Evolutionary conservation across 2,329 filamentous ascomycete species (phyloP).

Genomic region (Hansfordia pulvinata): DNA sequence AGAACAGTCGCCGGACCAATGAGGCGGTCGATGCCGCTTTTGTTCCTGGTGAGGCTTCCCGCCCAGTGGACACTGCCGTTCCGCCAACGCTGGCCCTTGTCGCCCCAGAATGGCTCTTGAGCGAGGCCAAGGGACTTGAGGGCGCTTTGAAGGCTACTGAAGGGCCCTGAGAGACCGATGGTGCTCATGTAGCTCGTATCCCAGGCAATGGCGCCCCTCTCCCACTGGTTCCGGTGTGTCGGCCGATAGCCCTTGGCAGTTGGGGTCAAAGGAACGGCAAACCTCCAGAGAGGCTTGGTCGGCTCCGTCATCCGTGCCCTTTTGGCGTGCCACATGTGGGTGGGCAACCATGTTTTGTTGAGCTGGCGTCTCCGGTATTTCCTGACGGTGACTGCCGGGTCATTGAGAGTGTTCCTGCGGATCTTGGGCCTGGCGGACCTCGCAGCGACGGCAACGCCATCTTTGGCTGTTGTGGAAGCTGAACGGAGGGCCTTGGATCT

Average conservation of each 20-base stretch:
- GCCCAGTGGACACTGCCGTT: slow-evolving; percentile 33
- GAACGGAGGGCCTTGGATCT: slow-evolving; percentile 26
- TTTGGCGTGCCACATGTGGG: slow-evolving; percentile 89
- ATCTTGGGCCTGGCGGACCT: slow-evolving; percentile 47
- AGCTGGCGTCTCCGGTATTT: slow-evolving; percentile 78
- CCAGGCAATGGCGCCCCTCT: slow-evolving; percentile 73
- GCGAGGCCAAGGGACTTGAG: slow-evolving; percentile 52
- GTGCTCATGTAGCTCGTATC: slow-evolving; percentile 92
- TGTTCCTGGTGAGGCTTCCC: slow-evolving; percentile 37
- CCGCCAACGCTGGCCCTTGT: slow-evolving; percentile 59
- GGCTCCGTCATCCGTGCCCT: slow-evolving; percentile 77
- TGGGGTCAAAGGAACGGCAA: slow-evolving; percentile 71
- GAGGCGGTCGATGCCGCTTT: slow-evolving; percentile 33
- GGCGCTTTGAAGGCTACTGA: slow-evolving; percentile 49
- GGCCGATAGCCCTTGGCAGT: slow-evolving; percentile 83
- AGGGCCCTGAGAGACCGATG: slow-evolving; percentile 59
- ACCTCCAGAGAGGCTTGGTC: slow-evolving; percentile 74
- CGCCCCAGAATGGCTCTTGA: slow-evolving; percentile 46
- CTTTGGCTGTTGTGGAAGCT: slow-evolving; percentile 17
- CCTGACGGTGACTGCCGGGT: slow-evolving; percentile 35
- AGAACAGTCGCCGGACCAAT: slow-evolving; percentile 64
- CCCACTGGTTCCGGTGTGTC: slow-evolving; percentile 66
- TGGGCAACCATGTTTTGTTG: slow-evolving; percentile 88
- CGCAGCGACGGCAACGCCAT: slow-evolving; percentile 20
- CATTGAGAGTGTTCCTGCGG: slow-evolving; percentile 55